A percentile compares a stretch with the other conserved stretches of the same genome.
Evolutionary conservation across 1,139 yeast genomes (phyloP).

Genomic region (Meyerozyma guilliermondii): DNA sequence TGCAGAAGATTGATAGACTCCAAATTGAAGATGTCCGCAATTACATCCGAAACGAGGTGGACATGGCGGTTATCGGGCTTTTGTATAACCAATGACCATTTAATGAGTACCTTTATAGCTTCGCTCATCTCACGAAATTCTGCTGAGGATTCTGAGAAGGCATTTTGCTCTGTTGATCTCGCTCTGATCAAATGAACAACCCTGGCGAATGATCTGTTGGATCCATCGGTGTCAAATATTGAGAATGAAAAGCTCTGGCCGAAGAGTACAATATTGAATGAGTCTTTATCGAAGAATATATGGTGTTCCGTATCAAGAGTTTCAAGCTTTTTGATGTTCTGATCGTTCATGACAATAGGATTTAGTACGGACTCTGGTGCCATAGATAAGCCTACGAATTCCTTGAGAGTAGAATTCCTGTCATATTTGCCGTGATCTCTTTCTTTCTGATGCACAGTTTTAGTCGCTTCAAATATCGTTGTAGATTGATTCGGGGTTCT

Average conservation of each 20-base stretch:
- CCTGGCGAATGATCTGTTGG: background rate
- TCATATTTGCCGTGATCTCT: background rate
- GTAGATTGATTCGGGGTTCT: constrained; percentile 30
- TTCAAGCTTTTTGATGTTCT: background rate
- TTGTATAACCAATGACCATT: constrained; percentile 32
- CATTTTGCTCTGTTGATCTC: background rate
- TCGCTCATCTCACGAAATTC: constrained; percentile 12
- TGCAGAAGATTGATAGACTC: background rate
- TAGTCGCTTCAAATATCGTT: constrained; percentile 27
- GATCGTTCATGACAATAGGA: background rate
- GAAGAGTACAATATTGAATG: background rate
- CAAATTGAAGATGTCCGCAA: background rate
- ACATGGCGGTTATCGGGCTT: constrained; percentile 8
- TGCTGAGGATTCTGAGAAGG: background rate
- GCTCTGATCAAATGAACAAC: background rate
- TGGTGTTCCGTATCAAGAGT: background rate
- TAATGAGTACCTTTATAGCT: constrained; percentile 19
- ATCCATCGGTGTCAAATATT: background rate
- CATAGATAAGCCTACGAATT: too few species aligned
- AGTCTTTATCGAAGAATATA: background rate
- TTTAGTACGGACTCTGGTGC: background rate
- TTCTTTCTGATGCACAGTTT: background rate
- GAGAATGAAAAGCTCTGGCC: background rate
- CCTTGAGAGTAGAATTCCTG: background rate
- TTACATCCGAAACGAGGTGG: background rate